Evolutionary conservation across 208 protist species (phyloP).

Genomic region (Wallacemonas sp.): DNA sequence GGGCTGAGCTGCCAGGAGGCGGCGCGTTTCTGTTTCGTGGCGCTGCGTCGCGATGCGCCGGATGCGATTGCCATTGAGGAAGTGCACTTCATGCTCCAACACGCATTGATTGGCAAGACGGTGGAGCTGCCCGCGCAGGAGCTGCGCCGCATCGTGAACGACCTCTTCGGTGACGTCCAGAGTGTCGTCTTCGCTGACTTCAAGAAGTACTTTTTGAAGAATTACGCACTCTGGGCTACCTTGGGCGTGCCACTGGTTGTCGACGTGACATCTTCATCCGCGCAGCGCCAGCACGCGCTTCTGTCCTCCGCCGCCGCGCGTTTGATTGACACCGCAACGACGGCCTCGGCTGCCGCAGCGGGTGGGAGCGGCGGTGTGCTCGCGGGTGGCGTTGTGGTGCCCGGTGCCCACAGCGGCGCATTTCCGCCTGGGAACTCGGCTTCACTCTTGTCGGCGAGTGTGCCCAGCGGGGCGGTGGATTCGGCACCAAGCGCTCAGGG

Average conservation of each 20-base stretch:
- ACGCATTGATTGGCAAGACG: constrained; percentile 69
- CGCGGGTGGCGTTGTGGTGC: constrained; percentile 1
- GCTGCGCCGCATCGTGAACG: constrained; percentile 52
- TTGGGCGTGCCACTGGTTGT: constrained; percentile 70
- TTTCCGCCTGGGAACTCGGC: constrained; percentile 1
- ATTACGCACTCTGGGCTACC: constrained; percentile 76
- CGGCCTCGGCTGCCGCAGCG: neutral
- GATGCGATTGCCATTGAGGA: constrained; percentile 70
- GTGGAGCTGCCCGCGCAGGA: constrained; percentile 74
- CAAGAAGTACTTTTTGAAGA: constrained; percentile 57
- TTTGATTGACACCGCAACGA: neutral
- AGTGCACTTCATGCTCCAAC: constrained; percentile 70
- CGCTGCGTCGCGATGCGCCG: constrained; percentile 73
- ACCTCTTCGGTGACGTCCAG: constrained; percentile 53
- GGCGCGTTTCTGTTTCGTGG: constrained; percentile 82
- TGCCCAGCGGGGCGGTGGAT: neutral
- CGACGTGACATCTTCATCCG: constrained; percentile 18
- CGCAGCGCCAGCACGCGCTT: constrained; percentile 40
- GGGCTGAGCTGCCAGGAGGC: constrained; percentile 54
- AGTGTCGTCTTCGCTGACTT: constrained; percentile 69
- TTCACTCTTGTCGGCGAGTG: constrained; percentile 23
- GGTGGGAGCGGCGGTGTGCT: neutral
- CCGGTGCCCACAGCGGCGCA: neutral
- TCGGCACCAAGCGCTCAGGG: neutral
- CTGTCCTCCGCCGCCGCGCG: constrained; percentile 5